Evolutionary conservation across 2,329 filamentous ascomycete genomes (phyloP).

Genomic region (Amphichorda felina): DNA sequence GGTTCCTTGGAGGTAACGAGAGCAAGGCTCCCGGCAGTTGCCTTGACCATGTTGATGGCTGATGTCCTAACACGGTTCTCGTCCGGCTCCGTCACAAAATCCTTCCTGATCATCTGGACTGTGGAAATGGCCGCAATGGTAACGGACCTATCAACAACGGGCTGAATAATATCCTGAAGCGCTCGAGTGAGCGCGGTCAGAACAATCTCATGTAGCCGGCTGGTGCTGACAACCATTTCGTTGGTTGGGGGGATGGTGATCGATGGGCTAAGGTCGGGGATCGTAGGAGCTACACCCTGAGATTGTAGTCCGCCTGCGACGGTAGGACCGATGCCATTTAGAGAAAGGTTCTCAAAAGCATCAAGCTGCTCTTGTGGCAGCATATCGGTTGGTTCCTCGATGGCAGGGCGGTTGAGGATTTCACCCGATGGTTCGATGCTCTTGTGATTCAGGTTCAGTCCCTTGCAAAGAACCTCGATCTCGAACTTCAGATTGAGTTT

Average conservation of each 20-base stretch:
- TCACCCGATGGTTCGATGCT: slow-evolving; percentile 77
- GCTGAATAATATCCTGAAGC: slow-evolving; percentile 91
- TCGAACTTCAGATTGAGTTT: slow-evolving; percentile 98
- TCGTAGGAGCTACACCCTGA: slow-evolving; percentile 62
- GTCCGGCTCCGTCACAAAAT: slow-evolving; percentile 88
- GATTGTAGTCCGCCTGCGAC: slow-evolving; percentile 66
- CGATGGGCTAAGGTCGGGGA: slow-evolving; percentile 73
- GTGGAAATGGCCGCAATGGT: slow-evolving; percentile 97
- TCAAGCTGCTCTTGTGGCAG: slow-evolving; percentile 59
- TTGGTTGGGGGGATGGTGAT: slow-evolving; percentile 73
- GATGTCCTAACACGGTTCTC: slow-evolving; percentile 77
- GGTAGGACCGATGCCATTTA: slow-evolving; percentile 60
- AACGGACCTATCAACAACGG: slow-evolving; percentile 92
- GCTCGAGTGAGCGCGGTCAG: slow-evolving; percentile 78
- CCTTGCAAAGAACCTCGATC: slow-evolving; percentile 94
- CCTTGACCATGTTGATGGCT: slow-evolving; percentile 88
- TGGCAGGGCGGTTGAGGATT: slow-evolving; percentile 61
- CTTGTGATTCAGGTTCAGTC: slow-evolving; percentile 83
- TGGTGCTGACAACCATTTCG: slow-evolving; percentile 63
- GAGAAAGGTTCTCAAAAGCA: slow-evolving; percentile 68
- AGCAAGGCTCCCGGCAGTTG: slow-evolving; percentile 84
- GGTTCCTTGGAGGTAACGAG: slow-evolving; percentile 98
- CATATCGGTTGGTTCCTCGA: slow-evolving; percentile 50
- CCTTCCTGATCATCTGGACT: slow-evolving; percentile 88
- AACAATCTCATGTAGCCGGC: slow-evolving; percentile 64